Percentiles rank a stretch among this genome's conserved stretches.
Conservation (phyloP, 2,329 filamentous ascomycete genomes). For the Colletotrichum sp. region DNA sequence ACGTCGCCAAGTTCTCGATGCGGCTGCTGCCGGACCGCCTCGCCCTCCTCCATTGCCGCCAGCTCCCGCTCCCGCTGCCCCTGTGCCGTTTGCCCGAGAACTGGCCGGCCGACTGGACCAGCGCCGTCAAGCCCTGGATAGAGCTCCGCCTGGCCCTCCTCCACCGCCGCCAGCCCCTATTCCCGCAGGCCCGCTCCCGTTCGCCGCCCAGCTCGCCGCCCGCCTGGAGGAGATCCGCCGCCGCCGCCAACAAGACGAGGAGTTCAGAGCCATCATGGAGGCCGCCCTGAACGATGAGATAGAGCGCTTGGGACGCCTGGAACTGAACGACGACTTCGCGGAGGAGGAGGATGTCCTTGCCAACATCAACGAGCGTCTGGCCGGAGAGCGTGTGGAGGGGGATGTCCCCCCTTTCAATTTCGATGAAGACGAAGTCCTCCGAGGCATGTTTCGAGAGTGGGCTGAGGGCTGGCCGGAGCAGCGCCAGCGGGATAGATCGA, state of each 20-base stretch:
- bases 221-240: background rate
- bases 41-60: too few species aligned
- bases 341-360: background rate
- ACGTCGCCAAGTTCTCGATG: too few species aligned
- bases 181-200: background rate
- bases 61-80: background rate
- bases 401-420: background rate
- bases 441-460: background rate
- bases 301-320: background rate
- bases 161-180: background rate
- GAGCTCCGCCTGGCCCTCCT: background rate
- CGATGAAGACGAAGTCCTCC: background rate
- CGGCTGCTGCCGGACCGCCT: too few species aligned
- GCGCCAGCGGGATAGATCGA: background rate
- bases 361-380: background rate
- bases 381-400: background rate
- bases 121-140: background rate
- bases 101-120: background rate
- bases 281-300: background rate
- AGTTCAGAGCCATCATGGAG: background rate
- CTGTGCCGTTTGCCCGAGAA: background rate
- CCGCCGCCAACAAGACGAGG: background rate
- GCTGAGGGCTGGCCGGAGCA: background rate
- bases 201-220: background rate
- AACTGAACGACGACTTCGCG: background rate